Base-by-base conservation (phyloP, 768 basidiomycete species). In the Psilocybe tampanensis region DNA sequence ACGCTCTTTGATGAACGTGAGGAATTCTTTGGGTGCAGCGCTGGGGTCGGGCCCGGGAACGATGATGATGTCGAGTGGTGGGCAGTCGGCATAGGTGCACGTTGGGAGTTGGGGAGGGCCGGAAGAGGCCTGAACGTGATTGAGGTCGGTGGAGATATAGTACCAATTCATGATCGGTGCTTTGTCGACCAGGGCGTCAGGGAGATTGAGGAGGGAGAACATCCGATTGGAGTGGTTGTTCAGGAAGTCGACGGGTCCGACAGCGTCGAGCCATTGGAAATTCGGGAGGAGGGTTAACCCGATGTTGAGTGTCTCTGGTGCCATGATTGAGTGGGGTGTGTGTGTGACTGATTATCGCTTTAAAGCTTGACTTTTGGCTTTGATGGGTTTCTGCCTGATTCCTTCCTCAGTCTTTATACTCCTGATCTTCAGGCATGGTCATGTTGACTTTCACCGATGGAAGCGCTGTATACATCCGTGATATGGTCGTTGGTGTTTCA, bases 61-160 rank as follows among this genome's bases (percentile, higher is more conserved):
- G 47, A 70, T 21, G 50, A 70, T 58, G 49, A 65, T 68, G 57
- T 70, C 65, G 39, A 70, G 55, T 21, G 44, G 53, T 0, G 69
- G 69, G 49, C 64, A 66, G 44, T 48, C 52, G 2, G 42, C 55
- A 49, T 62, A 68, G 1, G 67, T 68, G 54, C 24, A 29, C 2
- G 66, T 63, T 3, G 69, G 69, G 12, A 44, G 34, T 17, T 60
- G 61, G 0, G 47, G 54, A 3, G 69, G 66, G 6, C 67, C 67
- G 3, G 64, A 55, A n/a, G 57, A 53, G 2, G 68, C 55, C 5
- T 47, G 43, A 2, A 67, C 54, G 13, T 61, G 62, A 2, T 33
- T 48, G 45, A 65, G 58, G 42, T 59, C 55, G 21, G 45, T 18
- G 1, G 66, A 61, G 42, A 69, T 60, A 61, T 61, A 67, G 57